Evolutionary conservation across 768 basidiomycete species (phyloP).

Genomic region (Boletus rubropictus): DNA sequence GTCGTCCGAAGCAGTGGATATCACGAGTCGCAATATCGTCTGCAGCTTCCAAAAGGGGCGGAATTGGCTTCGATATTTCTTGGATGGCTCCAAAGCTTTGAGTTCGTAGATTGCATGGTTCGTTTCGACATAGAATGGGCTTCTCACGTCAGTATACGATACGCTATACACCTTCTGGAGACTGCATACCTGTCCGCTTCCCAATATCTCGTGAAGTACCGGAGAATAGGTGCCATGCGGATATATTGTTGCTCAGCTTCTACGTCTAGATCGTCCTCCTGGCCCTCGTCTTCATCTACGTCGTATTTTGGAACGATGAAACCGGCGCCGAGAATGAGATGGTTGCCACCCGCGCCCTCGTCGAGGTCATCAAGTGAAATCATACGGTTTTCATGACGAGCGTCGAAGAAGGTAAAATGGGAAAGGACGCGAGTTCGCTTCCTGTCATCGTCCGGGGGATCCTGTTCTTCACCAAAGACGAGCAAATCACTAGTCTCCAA

Average conservation of each 20-base stretch:
- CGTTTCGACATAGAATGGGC: slow-evolving; percentile 64
- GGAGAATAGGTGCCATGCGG: slow-evolving; percentile 41
- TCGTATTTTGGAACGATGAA: slow-evolving; percentile 41
- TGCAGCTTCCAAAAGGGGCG: slow-evolving; percentile 47
- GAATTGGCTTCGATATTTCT: slow-evolving; percentile 38
- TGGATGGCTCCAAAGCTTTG: slow-evolving; percentile 34
- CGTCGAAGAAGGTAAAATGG: slow-evolving; percentile 59
- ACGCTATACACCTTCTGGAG: slow-evolving; percentile 1
- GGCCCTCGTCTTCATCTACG: slow-evolving; percentile 58
- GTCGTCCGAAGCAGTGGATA: slow-evolving; percentile 24
- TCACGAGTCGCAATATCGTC: slow-evolving; percentile 45
- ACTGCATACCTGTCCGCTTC: slow-evolving; percentile 44
- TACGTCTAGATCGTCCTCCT: slow-evolving; percentile 44
- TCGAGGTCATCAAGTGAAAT: slow-evolving; percentile 46
- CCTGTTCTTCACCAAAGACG: slow-evolving; percentile 39
- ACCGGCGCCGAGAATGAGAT: slow-evolving; percentile 52
- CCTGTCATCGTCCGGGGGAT: slow-evolving; percentile 29
- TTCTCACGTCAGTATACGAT: slow-evolving; percentile 22
- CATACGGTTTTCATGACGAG: slow-evolving; percentile 39
- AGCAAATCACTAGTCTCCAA: slow-evolving; percentile 34
- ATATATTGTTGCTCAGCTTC: slow-evolving; percentile 37
- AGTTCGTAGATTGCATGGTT: slow-evolving; percentile 59
- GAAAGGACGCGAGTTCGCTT: slow-evolving; percentile 56
- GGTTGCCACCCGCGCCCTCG: slow-evolving; percentile 36
- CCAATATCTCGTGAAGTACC: slow-evolving; percentile 48